Base-by-base conservation (phyloP, 176 grass and related monocot species). In the Thinopyrum elongatum region DNA sequence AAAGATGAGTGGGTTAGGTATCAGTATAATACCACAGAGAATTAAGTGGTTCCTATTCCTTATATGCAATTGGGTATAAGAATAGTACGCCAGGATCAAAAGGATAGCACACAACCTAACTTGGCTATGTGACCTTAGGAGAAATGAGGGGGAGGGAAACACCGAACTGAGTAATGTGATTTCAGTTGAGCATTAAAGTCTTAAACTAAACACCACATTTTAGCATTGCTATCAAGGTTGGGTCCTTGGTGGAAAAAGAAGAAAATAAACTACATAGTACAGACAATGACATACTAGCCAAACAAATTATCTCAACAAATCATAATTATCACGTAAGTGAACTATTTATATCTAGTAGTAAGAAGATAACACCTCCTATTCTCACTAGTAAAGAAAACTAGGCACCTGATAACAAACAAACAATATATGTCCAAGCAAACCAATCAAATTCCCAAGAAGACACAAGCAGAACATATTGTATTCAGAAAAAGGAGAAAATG, bases 361-460 rank as follows among this genome's bases (percentile, higher is more conserved):
- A 68, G 22, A 85, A 59, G 44, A 59, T 14, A 84, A 35, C 15
- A 33, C 21, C 30, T 59, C 26, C 34, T 67, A 76, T 42, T 26
- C 6, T 27, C 67, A 58, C 68, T 36, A 39, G 31, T 46, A 47
- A 77, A 88, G 36, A 83, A 42, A 68, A 38, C 12, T 49, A 10
- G 12, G 11, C 91, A 98, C 96, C 93, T 92, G 93, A 88, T 95
- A 98, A 81, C 94, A 94, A 29, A 93, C 91, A 84, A 95, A 98
- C 33, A 98, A 71, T 80, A 95, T 95, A 31, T 93, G 91, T 88
- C 93, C 96, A 30, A 95, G 91, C 96, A 98, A 94, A 33, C 96
- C 92, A 34, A 86, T 95, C 49, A 98, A 95, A 92, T 98, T 92
- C 82, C 90, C 85, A 74, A 98, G 90, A 86, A 94, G 95, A 93